Base-by-base conservation (phyloP, 2,329 filamentous ascomycete genomes). In the Chaetomium globosum region DNA sequence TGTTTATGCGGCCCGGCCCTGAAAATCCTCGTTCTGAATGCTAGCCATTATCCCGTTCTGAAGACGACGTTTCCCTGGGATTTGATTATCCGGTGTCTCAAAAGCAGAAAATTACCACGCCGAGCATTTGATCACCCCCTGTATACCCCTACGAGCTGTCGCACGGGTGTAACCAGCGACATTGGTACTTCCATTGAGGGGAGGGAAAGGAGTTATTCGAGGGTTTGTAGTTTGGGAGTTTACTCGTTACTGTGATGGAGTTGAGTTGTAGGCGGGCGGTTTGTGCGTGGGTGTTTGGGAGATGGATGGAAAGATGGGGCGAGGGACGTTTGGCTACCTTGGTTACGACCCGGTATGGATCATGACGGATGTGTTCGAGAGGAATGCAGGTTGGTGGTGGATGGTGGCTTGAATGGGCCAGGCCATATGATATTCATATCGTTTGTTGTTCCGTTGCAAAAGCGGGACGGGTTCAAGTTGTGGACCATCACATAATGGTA, bases 301-400 rank as follows among this genome's bases (percentile, higher is more conserved):
- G 49, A 59, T 23, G 59, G 59, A 59, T 43, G 30, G n/a, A 19
- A n/a, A 23, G 12, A 26, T 31, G 26, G 5, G 39, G 36, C 7
- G 23, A 12, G 13, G 53, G 30, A n/a, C 52, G 52, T 31, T 43
- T 31, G 26, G 23, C 12, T 49, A 31, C 43, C 36, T 53, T 53
- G 59, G 49, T 61, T 61, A 61, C 26, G 33, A 33, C 31, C 23
- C 31, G 49, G 59, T n/a, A 60, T 59, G 56, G 28, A 33, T 26
- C 26, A 26, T 26, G 46, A 30, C 10, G 21, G 30, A 28, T 26
- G 58, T 46, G 12, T 53, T 49, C n/a, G 7, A 13, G 30, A 31
- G 48, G 36, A 19, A n/a, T 30, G 30, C 9, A 28, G 13, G 21
- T 23, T 46, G 55, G 9, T 10, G 30, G 39, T 46, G 23, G 39